Conservation (phyloP, 1,139 yeast genomes). For the Candida glucosophila region DNA sequence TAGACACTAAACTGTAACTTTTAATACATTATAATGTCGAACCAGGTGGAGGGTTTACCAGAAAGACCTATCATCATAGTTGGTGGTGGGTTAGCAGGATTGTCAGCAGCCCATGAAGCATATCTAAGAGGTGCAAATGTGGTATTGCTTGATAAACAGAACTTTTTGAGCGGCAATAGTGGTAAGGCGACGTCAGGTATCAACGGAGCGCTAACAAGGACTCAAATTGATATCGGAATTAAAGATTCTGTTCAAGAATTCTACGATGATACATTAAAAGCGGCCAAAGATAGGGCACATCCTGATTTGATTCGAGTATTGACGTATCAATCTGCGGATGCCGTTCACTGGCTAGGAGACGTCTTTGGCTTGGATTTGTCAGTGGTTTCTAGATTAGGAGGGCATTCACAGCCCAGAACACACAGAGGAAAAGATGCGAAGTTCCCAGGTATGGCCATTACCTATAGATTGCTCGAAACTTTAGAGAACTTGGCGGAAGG, state of each 20-base stretch:
- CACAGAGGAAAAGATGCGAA: slow-evolving; percentile 62
- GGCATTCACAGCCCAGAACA: slow-evolving; percentile 67
- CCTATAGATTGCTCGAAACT: slow-evolving; percentile 50
- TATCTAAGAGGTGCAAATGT: slow-evolving; percentile 49
- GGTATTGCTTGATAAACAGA: slow-evolving; percentile 52
- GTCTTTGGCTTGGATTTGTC: slow-evolving; percentile 52
- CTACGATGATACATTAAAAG: slow-evolving; percentile 54
- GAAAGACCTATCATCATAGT: slow-evolving; percentile 49
- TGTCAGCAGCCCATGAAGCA: slow-evolving; percentile 66
- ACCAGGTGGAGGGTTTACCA: slow-evolving; percentile 11
- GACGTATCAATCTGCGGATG: slow-evolving; percentile 46
- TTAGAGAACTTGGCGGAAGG: slow-evolving; percentile 41
- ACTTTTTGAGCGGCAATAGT: slow-evolving; percentile 68
- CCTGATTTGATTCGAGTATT: slow-evolving; percentile 43
- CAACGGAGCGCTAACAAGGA: slow-evolving; percentile 61
- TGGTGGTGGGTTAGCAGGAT: slow-evolving; percentile 78
- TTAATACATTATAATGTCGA: no score
- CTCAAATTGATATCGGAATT: slow-evolving; percentile 45
- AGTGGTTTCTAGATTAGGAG: slow-evolving; percentile 64
- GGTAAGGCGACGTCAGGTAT: slow-evolving; percentile 80
- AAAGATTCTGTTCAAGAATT: slow-evolving; percentile 52
- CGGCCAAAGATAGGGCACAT: slow-evolving; percentile 58
- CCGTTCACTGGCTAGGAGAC: slow-evolving; percentile 67
- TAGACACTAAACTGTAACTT: no score
- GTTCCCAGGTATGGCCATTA: slow-evolving; percentile 73